Conservation (phyloP, 2,329 filamentous ascomycete genomes). For the Phaeosphaeria sp. region DNA sequence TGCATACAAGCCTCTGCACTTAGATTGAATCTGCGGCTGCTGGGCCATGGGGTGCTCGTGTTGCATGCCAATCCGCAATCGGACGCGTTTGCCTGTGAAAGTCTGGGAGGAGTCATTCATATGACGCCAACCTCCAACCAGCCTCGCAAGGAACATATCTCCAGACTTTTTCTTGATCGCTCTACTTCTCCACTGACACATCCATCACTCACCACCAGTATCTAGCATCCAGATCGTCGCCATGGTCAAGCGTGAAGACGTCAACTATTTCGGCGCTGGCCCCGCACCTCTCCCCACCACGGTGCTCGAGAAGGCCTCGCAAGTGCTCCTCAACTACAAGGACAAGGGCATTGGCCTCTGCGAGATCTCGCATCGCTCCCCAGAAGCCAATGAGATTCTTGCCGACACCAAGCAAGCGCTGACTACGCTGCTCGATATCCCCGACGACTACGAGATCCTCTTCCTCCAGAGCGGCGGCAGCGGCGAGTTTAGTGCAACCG, state of each 20-base stretch:
- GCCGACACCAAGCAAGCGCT: slow-evolving; percentile 79
- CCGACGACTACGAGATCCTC: slow-evolving; percentile 83
- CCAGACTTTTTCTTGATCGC: neutral
- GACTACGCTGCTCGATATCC: slow-evolving; percentile 77
- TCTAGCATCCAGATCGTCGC: slow-evolving; percentile 6
- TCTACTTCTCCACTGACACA: neutral
- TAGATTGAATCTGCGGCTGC: neutral
- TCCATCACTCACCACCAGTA: neutral
- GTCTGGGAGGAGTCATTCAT: slow-evolving; percentile 33
- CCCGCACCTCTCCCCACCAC: slow-evolving; percentile 84
- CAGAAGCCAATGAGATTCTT: slow-evolving; percentile 78
- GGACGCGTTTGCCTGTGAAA: slow-evolving; percentile 20
- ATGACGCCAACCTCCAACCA: slow-evolving; percentile 32
- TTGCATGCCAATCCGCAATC: slow-evolving; percentile 27
- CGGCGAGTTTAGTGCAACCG: slow-evolving; percentile 82
- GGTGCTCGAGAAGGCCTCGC: slow-evolving; percentile 78
- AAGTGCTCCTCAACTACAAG: slow-evolving; percentile 82
- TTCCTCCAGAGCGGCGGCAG: slow-evolving; percentile 89
- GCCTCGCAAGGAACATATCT: neutral
- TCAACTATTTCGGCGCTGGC: slow-evolving; percentile 89
- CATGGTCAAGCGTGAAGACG: slow-evolving; percentile 77
- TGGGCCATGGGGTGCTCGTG: neutral
- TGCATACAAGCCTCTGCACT: slow-evolving; percentile 4
- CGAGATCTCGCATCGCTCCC: slow-evolving; percentile 88
- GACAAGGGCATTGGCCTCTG: slow-evolving; percentile 83